Evolutionary conservation across 768 basidiomycete species (phyloP), one percentile per base, ranked within the genome.

Genomic region (Suillus subluteus): DNA sequence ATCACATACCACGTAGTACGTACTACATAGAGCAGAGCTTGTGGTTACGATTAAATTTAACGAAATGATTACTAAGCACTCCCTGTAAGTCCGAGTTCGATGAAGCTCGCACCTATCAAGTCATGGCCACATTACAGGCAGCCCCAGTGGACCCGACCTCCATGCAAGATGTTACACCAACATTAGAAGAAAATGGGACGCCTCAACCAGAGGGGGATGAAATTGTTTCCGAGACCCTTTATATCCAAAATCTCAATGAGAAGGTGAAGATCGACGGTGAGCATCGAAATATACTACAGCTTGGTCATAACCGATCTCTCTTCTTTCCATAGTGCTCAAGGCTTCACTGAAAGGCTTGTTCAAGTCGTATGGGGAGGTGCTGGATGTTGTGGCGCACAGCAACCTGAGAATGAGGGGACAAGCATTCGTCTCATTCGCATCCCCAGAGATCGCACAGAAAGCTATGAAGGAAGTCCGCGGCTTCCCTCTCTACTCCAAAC

Each of bases 341-440:
- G 82, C 93, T 63, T 94, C 95, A 4, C 81, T 99, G 56, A 85
- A 87, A 15, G 91, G 91, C 41, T 83, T 99, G 38, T 99, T 99
- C 85, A 95, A 95, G 78, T 86, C 90, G 16, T 99, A 98, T 73
- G 95, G 96, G 15, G 90, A 93, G 68, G 92, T 99, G 21, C 79
- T 98, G 35, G 95, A 97, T 74, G 95, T 99, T n/a, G 92, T 96
- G 23, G 96, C 96, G 12, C 98, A 99, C 78, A 80, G 84, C 62
- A 99, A 98, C 82, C 80, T 99, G 67, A 89, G 98, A 46, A 99
- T 99, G 98, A 86, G 98, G 46, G 98, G 98, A 18, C 98, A 99
- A 80, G 98, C 98, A 4, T 99, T 99, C 75, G 94, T 99, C 44
- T 95, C 94, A 44, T 98, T 99, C 77, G 84, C 85, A 65, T 88